Evolutionary conservation across 2,329 filamentous ascomycete species (phyloP), one percentile per base, ranked within the genome.

Genomic region (Pyricularia pennisetigena): DNA sequence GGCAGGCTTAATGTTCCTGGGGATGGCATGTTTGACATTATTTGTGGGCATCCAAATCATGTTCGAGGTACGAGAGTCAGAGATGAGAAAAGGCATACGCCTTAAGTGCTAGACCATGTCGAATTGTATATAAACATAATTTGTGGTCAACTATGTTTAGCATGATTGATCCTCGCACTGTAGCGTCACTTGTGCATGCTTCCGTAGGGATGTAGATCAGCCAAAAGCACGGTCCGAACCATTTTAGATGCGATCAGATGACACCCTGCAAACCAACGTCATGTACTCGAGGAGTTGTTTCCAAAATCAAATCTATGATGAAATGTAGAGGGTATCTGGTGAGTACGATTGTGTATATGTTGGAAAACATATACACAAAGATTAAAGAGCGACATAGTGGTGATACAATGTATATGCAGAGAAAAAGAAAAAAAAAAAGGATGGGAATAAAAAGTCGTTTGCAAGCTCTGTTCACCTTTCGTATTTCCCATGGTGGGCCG

Each of bases 11-110:
- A 76, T 86, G 1, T 99, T 97, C 76, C 78, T 98, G 63, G 75
- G 88, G 12, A 82, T 83, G 2, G 91, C 93, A 3, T 94, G 88
- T 74, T 79, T 78, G n/a, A 88, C 86, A 62, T 78, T 98, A 9
- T 99, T 97, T 76, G 88, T 94, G 0, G 94, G 90, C 29, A 86
- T 91, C 61, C 94, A 98, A 80, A 82, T 97, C 74, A 99, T 99
- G 95, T 97, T 98, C 81, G 95, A 99, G 82, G 86, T 96, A 72
- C 84, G 95, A 67, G 92, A 97, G 80, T 83, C 85, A 61, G 95
- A 99, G 82, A 87, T 88, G 79, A 86, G 94, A 73, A 87, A 86
- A 72, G 95, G 95, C 0, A 90, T 97, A 69, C 85, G 87, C 72
- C 77, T 97, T 78, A 97, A 92, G 80, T 98, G 93, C 77, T 77